Evolutionary conservation across 441 rosid genomes (phyloP).

Genomic region (Aleurites moluccanus): DNA sequence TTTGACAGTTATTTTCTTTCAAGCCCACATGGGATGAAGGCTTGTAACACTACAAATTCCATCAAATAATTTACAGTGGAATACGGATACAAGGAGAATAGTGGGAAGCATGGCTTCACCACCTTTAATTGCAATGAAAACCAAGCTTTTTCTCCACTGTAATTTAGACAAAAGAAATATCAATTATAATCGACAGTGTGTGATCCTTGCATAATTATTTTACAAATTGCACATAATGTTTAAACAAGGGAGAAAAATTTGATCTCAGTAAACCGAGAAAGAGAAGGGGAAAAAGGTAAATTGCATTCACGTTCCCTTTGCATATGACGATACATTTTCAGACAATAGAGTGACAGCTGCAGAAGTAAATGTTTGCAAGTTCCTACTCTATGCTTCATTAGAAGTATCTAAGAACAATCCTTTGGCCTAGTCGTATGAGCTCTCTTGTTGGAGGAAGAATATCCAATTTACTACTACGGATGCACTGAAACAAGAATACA

Average conservation of each 20-base stretch:
- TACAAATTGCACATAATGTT: too few relatives aligned
- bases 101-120: neutral
- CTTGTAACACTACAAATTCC: too few relatives aligned
- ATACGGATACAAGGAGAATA: too few relatives aligned
- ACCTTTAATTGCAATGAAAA: neutral
- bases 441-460: neutral
- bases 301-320: neutral
- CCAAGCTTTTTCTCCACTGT: neutral
- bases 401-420: conserved; percentile 1
- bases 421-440: neutral
- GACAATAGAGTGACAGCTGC: neutral
- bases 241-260: too few relatives aligned
- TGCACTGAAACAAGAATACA: neutral
- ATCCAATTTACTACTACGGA: neutral
- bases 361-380: neutral
- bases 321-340: conserved; percentile 3
- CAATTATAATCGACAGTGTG: neutral
- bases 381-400: neutral
- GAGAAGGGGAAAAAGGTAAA: too few relatives aligned
- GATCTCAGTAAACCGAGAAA: neutral
- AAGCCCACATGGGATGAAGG: too few relatives aligned
- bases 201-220: too few relatives aligned
- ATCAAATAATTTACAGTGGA: too few relatives aligned
- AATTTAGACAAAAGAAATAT: neutral
- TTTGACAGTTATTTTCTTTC: too few relatives aligned